Evolutionary conservation across 2,329 filamentous ascomycete species (phyloP).

Genomic region (Mycosphaerella arachidis): DNA sequence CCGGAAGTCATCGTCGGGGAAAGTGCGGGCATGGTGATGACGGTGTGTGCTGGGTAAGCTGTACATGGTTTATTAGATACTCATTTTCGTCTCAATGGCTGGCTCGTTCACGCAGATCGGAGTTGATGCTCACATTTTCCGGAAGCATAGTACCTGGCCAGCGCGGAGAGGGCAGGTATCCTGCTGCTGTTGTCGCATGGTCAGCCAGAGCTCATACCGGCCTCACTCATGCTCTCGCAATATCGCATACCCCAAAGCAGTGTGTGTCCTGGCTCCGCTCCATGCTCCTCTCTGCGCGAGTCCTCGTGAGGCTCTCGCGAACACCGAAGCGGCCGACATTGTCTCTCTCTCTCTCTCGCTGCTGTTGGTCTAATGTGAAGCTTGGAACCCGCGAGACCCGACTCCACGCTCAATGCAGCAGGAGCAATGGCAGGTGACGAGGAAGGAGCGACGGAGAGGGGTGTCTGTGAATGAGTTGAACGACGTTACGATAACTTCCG

Average conservation of each 20-base stretch:
- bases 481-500: background rate
- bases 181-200: slow-evolving; percentile 32
- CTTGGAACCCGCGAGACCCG: slow-evolving; percentile 2
- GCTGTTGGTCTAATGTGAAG: background rate
- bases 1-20: slow-evolving; percentile 96
- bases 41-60: slow-evolving; percentile 91
- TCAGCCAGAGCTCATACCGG: background rate
- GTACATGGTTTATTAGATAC: slow-evolving; percentile 38
- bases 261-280: slow-evolving; percentile 30
- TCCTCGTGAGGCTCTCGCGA: slow-evolving; percentile 44
- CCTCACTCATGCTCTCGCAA: background rate
- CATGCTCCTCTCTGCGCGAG: slow-evolving; percentile 35
- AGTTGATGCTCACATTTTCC: slow-evolving; percentile 51
- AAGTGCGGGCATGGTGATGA: slow-evolving; percentile 96
- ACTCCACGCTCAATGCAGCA: slow-evolving; percentile 5
- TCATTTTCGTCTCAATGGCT: background rate
- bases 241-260: slow-evolving; percentile 34
- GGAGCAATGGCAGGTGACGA: background rate
- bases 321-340: slow-evolving; percentile 52
- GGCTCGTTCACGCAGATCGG: slow-evolving; percentile 3
- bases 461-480: background rate
- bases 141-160: slow-evolving; percentile 64
- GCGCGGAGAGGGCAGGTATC: slow-evolving; percentile 53
- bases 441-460: background rate
- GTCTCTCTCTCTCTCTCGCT: slow-evolving; percentile 21